These are phyloP conservation scores for Groenewaldozyma salmanticensis DNA, from an alignment of 805 yeast genomes.

Conservation along the genomic window DNA sequence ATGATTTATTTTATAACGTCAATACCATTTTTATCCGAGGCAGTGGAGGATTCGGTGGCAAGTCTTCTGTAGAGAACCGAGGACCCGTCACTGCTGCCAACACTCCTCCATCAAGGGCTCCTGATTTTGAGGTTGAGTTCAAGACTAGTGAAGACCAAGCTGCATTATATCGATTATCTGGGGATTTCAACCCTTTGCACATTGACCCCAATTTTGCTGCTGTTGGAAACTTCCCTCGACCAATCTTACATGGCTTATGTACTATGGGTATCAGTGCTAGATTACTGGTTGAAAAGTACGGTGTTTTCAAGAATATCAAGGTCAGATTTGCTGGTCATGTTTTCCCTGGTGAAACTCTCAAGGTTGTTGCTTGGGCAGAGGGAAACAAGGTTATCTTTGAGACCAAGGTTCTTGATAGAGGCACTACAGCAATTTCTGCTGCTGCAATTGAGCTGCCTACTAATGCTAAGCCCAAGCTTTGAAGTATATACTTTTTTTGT, in stretches of 20 bases:
- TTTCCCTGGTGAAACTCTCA: slow-evolving; percentile 87
- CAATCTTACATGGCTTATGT: slow-evolving; percentile 90
- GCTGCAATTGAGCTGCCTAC: slow-evolving; percentile 63
- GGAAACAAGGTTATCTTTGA: slow-evolving; percentile 68
- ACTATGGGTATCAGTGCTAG: slow-evolving; percentile 77
- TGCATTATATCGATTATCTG: slow-evolving; percentile 81
- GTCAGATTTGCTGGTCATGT: slow-evolving; percentile 86
- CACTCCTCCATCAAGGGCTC: slow-evolving; percentile 49
- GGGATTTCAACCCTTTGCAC: slow-evolving; percentile 92
- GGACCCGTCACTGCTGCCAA: slow-evolving; percentile 55
- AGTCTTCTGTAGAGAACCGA: slow-evolving; percentile 45
- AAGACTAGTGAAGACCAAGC: slow-evolving; percentile 67
- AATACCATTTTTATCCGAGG: slow-evolving; percentile 80
- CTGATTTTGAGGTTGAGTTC: slow-evolving; percentile 56
- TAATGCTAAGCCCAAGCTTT: slow-evolving; percentile 6
- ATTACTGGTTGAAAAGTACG: slow-evolving; percentile 67
- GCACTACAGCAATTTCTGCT: slow-evolving; percentile 67
- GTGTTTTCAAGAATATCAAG: slow-evolving; percentile 74
- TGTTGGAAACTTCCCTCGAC: slow-evolving; percentile 74
- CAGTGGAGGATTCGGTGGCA: slow-evolving; percentile 41
- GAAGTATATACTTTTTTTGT: not conserved
- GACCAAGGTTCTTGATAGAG: slow-evolving; percentile 70
- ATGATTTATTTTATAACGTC: slow-evolving; percentile 66
- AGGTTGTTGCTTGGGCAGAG: slow-evolving; percentile 75
- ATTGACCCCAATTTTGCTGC: slow-evolving; percentile 87